A percentile compares a stretch with the other conserved stretches of the same genome.
phyloP scores from a whole-genome alignment of 257 asterid species.

The Ocimum tenuiflorum region DNA sequence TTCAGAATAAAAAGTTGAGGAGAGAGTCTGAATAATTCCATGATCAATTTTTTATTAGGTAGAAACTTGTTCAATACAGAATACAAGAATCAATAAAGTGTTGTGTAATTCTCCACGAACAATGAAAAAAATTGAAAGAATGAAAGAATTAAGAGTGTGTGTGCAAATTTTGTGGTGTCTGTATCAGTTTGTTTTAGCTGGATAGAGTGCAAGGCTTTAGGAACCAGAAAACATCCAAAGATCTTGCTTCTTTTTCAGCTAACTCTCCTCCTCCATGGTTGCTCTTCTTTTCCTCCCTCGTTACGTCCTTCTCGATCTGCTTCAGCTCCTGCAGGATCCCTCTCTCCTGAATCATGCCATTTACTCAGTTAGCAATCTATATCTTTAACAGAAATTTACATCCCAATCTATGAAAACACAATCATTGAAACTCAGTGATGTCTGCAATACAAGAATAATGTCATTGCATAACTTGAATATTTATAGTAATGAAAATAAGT shows the following conservation, averaged over 20 bases:
- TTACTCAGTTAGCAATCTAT: constrained; percentile 11
- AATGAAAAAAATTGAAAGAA: constrained; percentile 17
- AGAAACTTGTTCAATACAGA: constrained; percentile 16
- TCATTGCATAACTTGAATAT: no score
- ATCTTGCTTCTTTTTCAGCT: constrained; percentile 33
- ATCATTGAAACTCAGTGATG: no score
- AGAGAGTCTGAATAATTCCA: neutral
- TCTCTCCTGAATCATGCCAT: constrained; percentile 41
- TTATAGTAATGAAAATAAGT: no score
- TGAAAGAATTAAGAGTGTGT: constrained; percentile 35
- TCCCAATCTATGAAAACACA: neutral
- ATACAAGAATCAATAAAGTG: constrained; percentile 14
- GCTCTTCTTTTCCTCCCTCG: constrained; percentile 20
- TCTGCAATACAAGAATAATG: no score
- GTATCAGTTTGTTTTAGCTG: constrained; percentile 20
- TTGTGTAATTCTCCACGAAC: neutral
- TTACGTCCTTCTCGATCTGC: constrained; percentile 30
- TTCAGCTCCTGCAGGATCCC: constrained; percentile 58
- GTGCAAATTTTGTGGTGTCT: constrained; percentile 13
- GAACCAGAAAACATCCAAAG: constrained; percentile 93
- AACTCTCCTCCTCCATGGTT: neutral
- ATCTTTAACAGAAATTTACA: neutral
- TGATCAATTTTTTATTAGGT: neutral
- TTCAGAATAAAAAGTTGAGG: no score
- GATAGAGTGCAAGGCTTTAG: constrained; percentile 90